Percentiles rank a stretch among this genome's conserved stretches.
Evolutionary conservation across 2,329 filamentous ascomycete species (phyloP).

Genomic region (Cercospora sp.): DNA sequence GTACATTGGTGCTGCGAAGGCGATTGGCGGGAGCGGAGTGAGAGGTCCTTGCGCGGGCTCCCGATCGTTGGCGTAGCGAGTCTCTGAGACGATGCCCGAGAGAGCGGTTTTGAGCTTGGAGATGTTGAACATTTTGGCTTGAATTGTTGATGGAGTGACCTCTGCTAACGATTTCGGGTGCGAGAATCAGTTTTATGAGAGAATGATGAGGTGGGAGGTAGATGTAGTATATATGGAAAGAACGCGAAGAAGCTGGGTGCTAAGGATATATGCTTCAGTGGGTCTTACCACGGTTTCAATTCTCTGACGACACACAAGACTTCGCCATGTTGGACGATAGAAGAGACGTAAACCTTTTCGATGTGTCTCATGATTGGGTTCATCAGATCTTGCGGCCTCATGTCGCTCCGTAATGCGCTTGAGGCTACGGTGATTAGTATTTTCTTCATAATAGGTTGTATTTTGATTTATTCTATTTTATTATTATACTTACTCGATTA

Average conservation of each 20-base stretch:
- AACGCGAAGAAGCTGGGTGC: background rate
- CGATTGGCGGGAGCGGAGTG: background rate
- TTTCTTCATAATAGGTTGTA: too few species aligned
- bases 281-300: too few species aligned
- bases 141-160: background rate
- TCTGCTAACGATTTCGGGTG: background rate
- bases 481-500: too few species aligned
- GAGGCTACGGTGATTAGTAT: too few species aligned
- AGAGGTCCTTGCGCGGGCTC: background rate
- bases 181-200: background rate
- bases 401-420: too few species aligned
- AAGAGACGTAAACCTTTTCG: too few species aligned
- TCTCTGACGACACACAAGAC: too few species aligned
- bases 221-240: background rate
- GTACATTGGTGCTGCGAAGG: background rate
- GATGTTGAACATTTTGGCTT: background rate
- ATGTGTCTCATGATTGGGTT: too few species aligned
- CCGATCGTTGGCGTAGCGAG: background rate
- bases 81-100: background rate
- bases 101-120: background rate
- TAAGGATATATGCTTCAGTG: background rate
- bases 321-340: too few species aligned
- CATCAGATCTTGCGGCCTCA: too few species aligned
- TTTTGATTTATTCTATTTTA: too few species aligned
- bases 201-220: background rate